phyloP scores from a whole-genome alignment of 805 yeast genomes.

The Tetrapisispora nanseiensis region DNA sequence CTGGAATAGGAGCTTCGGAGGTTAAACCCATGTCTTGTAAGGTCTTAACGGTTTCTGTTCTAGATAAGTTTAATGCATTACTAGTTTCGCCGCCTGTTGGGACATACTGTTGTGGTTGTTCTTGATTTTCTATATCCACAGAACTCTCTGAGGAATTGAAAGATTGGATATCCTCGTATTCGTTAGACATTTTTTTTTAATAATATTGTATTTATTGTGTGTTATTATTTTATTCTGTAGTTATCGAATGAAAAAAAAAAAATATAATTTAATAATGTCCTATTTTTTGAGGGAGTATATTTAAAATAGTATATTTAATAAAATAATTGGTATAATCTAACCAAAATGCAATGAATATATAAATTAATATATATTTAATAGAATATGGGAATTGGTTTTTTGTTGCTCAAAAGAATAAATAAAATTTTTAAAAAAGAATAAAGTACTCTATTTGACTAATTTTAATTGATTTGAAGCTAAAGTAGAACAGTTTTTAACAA shows the following conservation, averaged over 20 bases:
- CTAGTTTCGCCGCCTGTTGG: slow-evolving; percentile 7
- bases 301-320: too few relatives aligned
- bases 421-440: too few relatives aligned
- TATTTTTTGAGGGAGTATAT: not conserved
- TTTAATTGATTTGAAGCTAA: too few relatives aligned
- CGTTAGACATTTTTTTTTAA: slow-evolving; percentile 1
- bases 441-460: too few relatives aligned
- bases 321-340: too few relatives aligned
- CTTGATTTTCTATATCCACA: slow-evolving; percentile 8
- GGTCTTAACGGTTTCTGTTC: slow-evolving; percentile 69
- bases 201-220: too few relatives aligned
- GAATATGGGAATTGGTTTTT: not conserved
- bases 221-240: too few relatives aligned
- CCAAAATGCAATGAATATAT: slow-evolving; percentile 1
- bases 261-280: not conserved
- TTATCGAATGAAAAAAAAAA: not conserved
- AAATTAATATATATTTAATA: not conserved
- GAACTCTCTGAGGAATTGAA: slow-evolving; percentile 8
- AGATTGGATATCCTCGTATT: slow-evolving; percentile 3
- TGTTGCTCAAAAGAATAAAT: not conserved
- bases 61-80: slow-evolving; percentile 31
- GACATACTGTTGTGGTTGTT: slow-evolving; percentile 21
- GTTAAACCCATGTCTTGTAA: slow-evolving; percentile 53
- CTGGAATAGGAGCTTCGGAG: slow-evolving; percentile 44
- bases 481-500: too few relatives aligned